phyloP scores from a whole-genome alignment of 352 stramenopile species.

The Phytophthora tentaculata region DNA sequence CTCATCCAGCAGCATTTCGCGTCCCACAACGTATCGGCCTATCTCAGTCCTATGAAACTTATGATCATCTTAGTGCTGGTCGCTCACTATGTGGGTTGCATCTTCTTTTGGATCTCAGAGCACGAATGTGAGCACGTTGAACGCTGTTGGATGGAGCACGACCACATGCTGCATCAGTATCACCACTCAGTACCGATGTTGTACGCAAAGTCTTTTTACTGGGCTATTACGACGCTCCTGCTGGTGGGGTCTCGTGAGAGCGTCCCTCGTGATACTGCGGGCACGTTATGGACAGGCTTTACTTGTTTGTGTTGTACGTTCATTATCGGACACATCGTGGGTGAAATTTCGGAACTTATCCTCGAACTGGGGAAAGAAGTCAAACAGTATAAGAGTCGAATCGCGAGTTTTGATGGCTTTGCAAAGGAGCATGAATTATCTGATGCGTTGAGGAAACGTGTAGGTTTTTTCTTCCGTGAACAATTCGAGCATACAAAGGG shows the following conservation, averaged over 20 bases:
- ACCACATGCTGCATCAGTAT: slow-evolving; percentile 69
- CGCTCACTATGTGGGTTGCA: slow-evolving; percentile 67
- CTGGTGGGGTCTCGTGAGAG: slow-evolving; percentile 68
- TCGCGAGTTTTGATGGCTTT: slow-evolving; percentile 81
- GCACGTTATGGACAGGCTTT: slow-evolving; percentile 62
- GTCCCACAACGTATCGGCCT: slow-evolving; percentile 69
- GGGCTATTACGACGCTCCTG: slow-evolving; percentile 69
- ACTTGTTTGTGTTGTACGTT: slow-evolving; percentile 77
- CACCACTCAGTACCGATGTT: slow-evolving; percentile 52
- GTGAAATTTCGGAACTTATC: slow-evolving; percentile 78
- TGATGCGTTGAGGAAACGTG: slow-evolving; percentile 52
- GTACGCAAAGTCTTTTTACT: slow-evolving; percentile 77
- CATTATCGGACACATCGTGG: slow-evolving; percentile 77
- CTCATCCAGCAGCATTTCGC: slow-evolving; percentile 75
- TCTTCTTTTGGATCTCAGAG: slow-evolving; percentile 78
- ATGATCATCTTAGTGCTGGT: slow-evolving; percentile 72
- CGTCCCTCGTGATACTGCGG: slow-evolving; percentile 45
- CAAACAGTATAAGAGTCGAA: slow-evolving; percentile 71
- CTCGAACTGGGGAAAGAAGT: slow-evolving; percentile 74
- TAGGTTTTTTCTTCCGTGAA: slow-evolving; percentile 64
- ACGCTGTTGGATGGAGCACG: slow-evolving; percentile 64
- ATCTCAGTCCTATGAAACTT: slow-evolving; percentile 70
- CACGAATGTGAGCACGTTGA: slow-evolving; percentile 48
- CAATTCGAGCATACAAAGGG: slow-evolving; percentile 65
- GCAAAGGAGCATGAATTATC: slow-evolving; percentile 66